A percentile compares a stretch with the other conserved stretches of the same genome.
Conservation (phyloP, 257 asterid genomes). For the Solanum virginianum region DNA sequence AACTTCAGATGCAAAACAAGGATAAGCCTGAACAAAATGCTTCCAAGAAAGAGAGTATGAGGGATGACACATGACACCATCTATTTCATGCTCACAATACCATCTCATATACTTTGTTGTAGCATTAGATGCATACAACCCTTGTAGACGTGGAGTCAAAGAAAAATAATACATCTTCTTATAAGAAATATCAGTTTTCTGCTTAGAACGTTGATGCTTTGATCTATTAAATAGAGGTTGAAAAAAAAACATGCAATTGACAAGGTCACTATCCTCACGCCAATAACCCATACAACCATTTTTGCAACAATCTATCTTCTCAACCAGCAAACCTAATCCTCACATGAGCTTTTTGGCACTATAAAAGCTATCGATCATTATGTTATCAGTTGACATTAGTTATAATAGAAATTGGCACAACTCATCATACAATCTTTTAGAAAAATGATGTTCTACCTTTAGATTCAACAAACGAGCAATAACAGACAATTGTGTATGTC, state of each 20-base stretch:
- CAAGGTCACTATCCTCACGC: not conserved
- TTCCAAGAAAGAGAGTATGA: not conserved
- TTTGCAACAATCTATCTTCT: not conserved
- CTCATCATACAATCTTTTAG: not conserved
- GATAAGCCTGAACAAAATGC: not conserved
- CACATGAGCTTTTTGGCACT: not conserved
- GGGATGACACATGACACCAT: not conserved
- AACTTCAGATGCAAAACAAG: not conserved
- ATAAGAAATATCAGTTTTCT: not conserved
- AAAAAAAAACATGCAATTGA: not conserved
- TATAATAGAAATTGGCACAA: not conserved
- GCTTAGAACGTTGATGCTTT: not conserved
- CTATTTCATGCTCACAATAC: not conserved
- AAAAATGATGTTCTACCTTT: not conserved
- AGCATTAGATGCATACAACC: not conserved
- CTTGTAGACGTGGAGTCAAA: not conserved
- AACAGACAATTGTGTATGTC: not conserved
- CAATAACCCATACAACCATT: not conserved
- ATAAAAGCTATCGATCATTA: not conserved
- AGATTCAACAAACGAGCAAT: not conserved
- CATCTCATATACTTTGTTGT: not conserved
- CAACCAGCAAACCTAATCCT: not conserved
- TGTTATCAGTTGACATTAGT: not conserved
- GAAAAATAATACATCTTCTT: not conserved
- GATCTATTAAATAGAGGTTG: not conserved